phyloP scores from a whole-genome alignment of 768 basidiomycete genomes.

The Lentinus tigrinus region DNA sequence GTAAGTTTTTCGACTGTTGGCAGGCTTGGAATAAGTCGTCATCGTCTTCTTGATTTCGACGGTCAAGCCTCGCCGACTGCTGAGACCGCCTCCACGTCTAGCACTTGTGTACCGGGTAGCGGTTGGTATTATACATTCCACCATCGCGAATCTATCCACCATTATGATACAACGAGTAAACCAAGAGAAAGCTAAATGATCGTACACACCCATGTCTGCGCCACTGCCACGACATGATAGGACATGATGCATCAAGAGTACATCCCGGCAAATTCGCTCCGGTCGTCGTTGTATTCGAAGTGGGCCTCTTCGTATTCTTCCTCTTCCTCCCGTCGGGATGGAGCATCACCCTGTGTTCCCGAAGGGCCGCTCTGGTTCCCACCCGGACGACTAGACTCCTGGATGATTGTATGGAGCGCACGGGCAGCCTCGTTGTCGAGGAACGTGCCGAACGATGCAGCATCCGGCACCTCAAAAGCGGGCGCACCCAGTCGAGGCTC shows the following conservation, averaged over 20 bases:
- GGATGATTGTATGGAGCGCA: background rate
- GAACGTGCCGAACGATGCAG: background rate
- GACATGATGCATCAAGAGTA: slow-evolving; percentile 23
- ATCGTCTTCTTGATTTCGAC: too few relatives aligned
- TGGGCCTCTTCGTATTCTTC: background rate
- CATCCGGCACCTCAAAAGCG: background rate
- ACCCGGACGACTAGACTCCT: background rate
- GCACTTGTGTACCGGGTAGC: too few relatives aligned
- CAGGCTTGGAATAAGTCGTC: too few relatives aligned
- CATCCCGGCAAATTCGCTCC: slow-evolving; percentile 20
- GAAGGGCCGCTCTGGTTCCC: background rate
- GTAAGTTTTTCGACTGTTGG: too few relatives aligned
- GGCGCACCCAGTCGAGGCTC: background rate
- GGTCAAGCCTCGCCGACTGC: too few relatives aligned
- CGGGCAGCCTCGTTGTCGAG: background rate
- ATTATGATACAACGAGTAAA: too few relatives aligned
- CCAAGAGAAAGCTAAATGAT: background rate
- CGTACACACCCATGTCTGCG: background rate
- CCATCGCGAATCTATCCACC: too few relatives aligned
- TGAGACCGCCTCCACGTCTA: too few relatives aligned
- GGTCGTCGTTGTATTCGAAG: slow-evolving; percentile 10
- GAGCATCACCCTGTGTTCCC: background rate
- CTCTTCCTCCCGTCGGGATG: background rate
- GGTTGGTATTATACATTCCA: too few relatives aligned
- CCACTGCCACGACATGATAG: background rate